Evolutionary conservation across 345 rosid genomes (phyloP).

Genomic region (Euphorbia pulcherrima): DNA sequence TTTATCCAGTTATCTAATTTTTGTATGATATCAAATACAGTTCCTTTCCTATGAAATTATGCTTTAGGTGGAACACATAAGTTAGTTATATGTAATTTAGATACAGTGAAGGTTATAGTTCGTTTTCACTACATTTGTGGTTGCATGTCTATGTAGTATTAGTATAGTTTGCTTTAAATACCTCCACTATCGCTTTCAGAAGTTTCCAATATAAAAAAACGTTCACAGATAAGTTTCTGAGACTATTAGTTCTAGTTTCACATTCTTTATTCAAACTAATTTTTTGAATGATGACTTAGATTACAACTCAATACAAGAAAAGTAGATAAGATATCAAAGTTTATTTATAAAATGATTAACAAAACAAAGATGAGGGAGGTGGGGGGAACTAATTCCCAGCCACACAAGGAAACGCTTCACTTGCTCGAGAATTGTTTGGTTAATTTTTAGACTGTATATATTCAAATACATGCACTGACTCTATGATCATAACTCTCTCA

Average conservation of each 20-base stretch:
- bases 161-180: background rate
- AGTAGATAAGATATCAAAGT: background rate
- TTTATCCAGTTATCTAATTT: background rate
- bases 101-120: background rate
- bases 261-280: background rate
- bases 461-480: background rate
- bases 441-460: background rate
- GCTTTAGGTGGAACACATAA: background rate
- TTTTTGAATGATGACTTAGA: background rate
- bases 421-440: background rate
- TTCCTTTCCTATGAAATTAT: background rate
- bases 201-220: background rate
- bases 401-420: background rate
- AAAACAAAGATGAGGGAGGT: background rate
- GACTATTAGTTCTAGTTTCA: background rate
- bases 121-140: background rate
- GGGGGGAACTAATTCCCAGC: background rate
- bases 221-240: background rate
- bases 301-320: background rate
- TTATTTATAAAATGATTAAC: background rate
- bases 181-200: background rate
- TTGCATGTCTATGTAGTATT: background rate
- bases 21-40: background rate
- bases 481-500: background rate
- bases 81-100: background rate